Evolutionary conservation across 2,329 filamentous ascomycete species (phyloP).

Genomic region (Paracamarosporium sp.): DNA sequence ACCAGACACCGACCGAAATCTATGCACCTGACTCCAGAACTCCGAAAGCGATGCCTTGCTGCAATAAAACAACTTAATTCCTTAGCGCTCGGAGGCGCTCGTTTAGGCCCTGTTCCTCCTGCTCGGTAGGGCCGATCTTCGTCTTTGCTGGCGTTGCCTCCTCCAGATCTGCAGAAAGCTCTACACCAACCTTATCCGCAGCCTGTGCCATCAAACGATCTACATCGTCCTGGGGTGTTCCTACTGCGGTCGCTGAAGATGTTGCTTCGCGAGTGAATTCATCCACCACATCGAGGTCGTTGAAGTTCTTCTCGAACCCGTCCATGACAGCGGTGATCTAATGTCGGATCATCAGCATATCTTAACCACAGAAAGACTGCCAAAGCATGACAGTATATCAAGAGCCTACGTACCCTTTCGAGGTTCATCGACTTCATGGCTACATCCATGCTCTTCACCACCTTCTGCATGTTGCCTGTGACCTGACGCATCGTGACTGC

Average conservation of each 20-base stretch:
- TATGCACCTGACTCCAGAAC: constrained; percentile 7
- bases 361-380: background rate
- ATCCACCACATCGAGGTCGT: constrained; percentile 59
- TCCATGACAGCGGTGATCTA: constrained; percentile 72
- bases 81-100: constrained; percentile 64
- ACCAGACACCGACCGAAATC: background rate
- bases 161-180: constrained; percentile 77
- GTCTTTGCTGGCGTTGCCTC: constrained; percentile 62
- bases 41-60: background rate
- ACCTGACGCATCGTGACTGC: constrained; percentile 69
- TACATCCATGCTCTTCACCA: constrained; percentile 66
- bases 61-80: constrained; percentile 33
- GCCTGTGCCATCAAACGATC: constrained; percentile 85
- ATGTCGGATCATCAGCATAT: constrained; percentile 7
- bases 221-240: constrained; percentile 81
- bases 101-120: constrained; percentile 77
- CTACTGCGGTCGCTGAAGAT: constrained; percentile 75
- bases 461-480: constrained; percentile 67
- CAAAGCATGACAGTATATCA: background rate
- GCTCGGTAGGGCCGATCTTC: constrained; percentile 72
- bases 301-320: constrained; percentile 66
- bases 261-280: constrained; percentile 88
- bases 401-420: constrained; percentile 58
- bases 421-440: constrained; percentile 70
- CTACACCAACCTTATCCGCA: constrained; percentile 86